A percentile compares a stretch with the other conserved stretches of the same genome.
phyloP scores from a whole-genome alignment of 768 basidiomycete species.

The Leccinum olivaceopallidum region DNA sequence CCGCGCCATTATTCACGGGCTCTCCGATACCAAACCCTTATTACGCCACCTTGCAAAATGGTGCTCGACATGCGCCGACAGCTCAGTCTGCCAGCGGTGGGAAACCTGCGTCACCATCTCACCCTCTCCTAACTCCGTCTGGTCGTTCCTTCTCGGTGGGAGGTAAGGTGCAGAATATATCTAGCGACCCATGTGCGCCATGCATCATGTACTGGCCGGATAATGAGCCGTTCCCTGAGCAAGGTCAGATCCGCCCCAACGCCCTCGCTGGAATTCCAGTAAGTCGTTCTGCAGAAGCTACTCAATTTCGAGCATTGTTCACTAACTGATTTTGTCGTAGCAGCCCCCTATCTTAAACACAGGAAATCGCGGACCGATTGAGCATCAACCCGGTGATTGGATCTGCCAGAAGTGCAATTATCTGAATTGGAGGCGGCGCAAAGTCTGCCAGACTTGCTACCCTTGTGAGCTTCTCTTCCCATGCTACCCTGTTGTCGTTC shows the following conservation, averaged over 20 bases:
- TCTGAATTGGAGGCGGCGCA: conserved; percentile 83
- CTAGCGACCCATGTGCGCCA: conserved; percentile 65
- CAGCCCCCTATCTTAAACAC: conserved; percentile 89
- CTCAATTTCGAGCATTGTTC: not conserved
- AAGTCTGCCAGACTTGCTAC: conserved; percentile 88
- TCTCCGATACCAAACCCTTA: conserved; percentile 32
- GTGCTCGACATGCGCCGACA: conserved; percentile 29
- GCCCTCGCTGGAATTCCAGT: conserved; percentile 56
- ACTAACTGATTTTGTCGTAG: conserved; percentile 33
- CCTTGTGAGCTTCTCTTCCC: conserved; percentile 57
- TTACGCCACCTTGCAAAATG: conserved; percentile 17
- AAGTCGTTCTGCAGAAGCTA: conserved; percentile 20
- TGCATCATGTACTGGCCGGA: conserved; percentile 93
- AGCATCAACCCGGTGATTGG: conserved; percentile 85
- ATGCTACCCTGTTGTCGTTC: conserved; percentile 9
- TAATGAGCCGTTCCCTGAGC: conserved; percentile 81
- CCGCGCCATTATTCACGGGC: conserved; percentile 17
- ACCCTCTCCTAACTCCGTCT: conserved; percentile 79
- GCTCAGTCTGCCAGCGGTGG: conserved; percentile 19
- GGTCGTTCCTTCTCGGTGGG: conserved; percentile 75
- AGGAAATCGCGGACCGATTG: conserved; percentile 84
- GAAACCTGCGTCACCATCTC: conserved; percentile 47
- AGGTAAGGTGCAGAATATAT: conserved; percentile 80
- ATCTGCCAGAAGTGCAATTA: conserved; percentile 84
- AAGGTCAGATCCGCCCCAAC: conserved; percentile 72